Percentiles rank a stretch among this genome's conserved stretches.
These are phyloP conservation scores for Albugo laibachii DNA, from an alignment of 352 stramenopile species.

Conservation along the genomic window DNA sequence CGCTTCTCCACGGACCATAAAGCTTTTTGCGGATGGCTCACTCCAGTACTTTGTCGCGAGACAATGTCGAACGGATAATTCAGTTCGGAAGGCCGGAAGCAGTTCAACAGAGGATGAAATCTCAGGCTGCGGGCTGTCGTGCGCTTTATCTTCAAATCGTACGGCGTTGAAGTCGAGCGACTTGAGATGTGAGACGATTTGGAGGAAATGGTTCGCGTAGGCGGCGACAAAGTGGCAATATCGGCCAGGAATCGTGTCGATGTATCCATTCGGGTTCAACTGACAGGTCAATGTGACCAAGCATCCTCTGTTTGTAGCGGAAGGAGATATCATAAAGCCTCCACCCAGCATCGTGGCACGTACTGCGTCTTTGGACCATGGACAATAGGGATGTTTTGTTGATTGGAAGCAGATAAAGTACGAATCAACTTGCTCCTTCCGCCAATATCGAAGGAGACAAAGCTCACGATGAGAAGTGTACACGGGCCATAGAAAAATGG, in stretches of 20 bases:
- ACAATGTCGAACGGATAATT: conserved; percentile 24
- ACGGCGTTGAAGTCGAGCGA: not conserved
- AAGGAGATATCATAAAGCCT: conserved; percentile 44
- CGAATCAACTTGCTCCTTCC: conserved; percentile 52
- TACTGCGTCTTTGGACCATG: conserved; percentile 13
- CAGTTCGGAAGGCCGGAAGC: conserved; percentile 24
- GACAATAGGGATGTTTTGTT: conserved; percentile 40
- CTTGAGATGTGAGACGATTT: conserved; percentile 52
- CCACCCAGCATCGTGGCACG: conserved; percentile 42
- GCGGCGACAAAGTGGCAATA: conserved; percentile 62
- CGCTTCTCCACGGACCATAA: conserved; percentile 39
- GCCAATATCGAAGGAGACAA: conserved; percentile 65
- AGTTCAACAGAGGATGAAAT: not conserved
- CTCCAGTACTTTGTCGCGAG: conserved; percentile 66
- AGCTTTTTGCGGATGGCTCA: conserved; percentile 38
- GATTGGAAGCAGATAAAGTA: conserved; percentile 80
- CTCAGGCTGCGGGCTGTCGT: not conserved
- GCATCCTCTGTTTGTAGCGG: conserved; percentile 42
- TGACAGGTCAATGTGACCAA: conserved; percentile 66
- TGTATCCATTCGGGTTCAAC: conserved; percentile 65
- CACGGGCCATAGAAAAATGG: conserved; percentile 54
- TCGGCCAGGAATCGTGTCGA: conserved; percentile 27
- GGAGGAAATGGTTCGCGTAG: conserved; percentile 48
- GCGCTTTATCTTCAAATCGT: conserved; percentile 1
- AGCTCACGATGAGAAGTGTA: conserved; percentile 42